These are phyloP conservation scores for Diplotaxis tenuifolia DNA, from an alignment of 345 rosid genomes.

Conservation along the genomic window DNA sequence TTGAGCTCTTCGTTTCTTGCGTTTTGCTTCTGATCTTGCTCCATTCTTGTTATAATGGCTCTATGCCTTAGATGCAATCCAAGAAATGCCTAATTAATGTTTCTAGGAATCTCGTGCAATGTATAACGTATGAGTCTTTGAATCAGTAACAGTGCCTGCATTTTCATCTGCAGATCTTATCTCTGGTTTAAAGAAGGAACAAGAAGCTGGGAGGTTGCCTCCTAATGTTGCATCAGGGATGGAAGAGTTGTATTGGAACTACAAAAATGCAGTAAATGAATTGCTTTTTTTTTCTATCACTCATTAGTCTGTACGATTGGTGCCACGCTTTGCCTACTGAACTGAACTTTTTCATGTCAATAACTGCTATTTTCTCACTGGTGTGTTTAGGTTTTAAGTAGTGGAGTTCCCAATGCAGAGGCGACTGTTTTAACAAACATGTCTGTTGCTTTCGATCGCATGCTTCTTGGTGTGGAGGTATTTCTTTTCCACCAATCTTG, in stretches of 20 bases:
- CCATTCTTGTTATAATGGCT: not conserved
- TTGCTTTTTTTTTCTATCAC: constrained; percentile 28
- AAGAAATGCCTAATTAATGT: not conserved
- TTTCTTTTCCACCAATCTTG: constrained; percentile 5
- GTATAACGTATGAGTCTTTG: not conserved
- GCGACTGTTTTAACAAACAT: constrained; percentile 74
- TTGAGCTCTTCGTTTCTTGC: constrained; percentile 1
- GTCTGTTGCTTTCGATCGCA: constrained; percentile 73
- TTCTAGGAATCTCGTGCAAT: not conserved
- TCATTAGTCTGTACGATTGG: constrained; percentile 13
- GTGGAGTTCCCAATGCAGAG: constrained; percentile 58
- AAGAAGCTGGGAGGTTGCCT: constrained; percentile 71
- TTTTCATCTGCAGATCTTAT: constrained; percentile 61
- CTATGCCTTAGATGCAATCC: not conserved
- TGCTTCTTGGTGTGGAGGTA: constrained; percentile 86
- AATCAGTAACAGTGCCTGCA: not conserved
- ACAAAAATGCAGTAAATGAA: constrained; percentile 79
- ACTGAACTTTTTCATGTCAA: not conserved
- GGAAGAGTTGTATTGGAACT: constrained; percentile 84
- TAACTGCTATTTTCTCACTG: not conserved
- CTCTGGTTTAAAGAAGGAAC: constrained; percentile 67
- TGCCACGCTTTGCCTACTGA: constrained; percentile 2
- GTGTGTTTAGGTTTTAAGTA: constrained; percentile 61
- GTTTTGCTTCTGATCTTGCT: not conserved
- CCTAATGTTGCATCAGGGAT: constrained; percentile 70